These are phyloP conservation scores for Candida piceae DNA, from an alignment of 805 yeast genomes.

Conservation along the genomic window DNA sequence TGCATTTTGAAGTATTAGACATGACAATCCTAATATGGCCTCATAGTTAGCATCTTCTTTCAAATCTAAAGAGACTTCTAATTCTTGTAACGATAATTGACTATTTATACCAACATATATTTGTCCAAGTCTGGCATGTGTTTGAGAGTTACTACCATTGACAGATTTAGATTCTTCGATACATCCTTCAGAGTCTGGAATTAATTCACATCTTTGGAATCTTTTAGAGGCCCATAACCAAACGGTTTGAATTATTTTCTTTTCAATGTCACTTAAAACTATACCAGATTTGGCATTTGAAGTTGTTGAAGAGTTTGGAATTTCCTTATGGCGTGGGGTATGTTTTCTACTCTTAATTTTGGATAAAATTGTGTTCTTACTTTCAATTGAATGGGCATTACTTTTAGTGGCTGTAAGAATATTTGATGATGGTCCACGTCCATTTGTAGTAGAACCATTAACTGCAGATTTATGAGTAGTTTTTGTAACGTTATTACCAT, in stretches of 20 bases:
- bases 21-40: conserved; percentile 52
- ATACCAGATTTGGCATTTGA: too few species aligned
- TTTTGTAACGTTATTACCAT: background rate
- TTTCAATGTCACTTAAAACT: conserved; percentile 21
- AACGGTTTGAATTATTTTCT: conserved; percentile 45
- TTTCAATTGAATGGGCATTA: conserved; percentile 6
- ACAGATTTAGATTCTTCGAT: conserved; percentile 63
- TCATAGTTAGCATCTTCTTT: conserved; percentile 40
- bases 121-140: conserved; percentile 46
- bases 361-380: conserved; percentile 3
- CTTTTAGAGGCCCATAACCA: conserved; percentile 75
- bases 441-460: background rate
- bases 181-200: conserved; percentile 63
- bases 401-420: conserved; percentile 8
- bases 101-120: conserved; percentile 31
- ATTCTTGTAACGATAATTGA: conserved; percentile 52
- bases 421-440: too few species aligned
- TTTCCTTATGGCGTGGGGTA: too few species aligned
- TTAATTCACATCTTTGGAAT: conserved; percentile 50
- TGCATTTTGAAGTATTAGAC: conserved; percentile 37
- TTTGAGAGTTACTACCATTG: conserved; percentile 39
- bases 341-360: conserved; percentile 11
- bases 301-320: conserved; percentile 12
- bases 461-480: background rate
- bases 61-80: conserved; percentile 56